Evolutionary conservation across 2,329 filamentous ascomycete species (phyloP), one percentile per base, ranked within the genome.

Genomic region (Myriosclerotinia curreyana): DNA sequence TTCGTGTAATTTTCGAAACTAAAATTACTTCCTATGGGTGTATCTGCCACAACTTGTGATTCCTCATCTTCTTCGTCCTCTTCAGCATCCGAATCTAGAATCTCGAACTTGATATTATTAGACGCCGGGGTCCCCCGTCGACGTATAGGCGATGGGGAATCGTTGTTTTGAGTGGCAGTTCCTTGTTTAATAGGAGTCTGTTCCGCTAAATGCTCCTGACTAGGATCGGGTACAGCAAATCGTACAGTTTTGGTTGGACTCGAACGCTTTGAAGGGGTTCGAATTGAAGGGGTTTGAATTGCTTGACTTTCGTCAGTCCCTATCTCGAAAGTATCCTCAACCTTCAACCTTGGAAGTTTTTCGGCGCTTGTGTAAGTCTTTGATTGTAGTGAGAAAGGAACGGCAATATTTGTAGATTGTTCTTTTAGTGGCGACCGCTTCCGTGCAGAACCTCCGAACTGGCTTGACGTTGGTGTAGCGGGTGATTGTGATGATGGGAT

Each of bases 401-500:
- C 71, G 15, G 71, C 66, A 28, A 60, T 64, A 61, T 73, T 74
- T 20, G 62, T 56, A 38, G 70, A 67, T 50, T 62, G 67, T 36
- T 72, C 69, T 49, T 64, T 68, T 2, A 74, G 54, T 15, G 68
- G 66, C 2, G 66, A 68, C 36, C 68, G 62, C 50, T 40, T 64
- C 52, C 49, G 59, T 20, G 56, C n/a, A 25, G 66, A 69, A 36
- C 62, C 58, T 66, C 60, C 54, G n/a, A 67, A 68, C 51, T 64
- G 67, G 11, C 69, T 49, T 15, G 71, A 73, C 11, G 70, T 20
- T 56, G 73, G 73, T 2, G 73, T 74, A 20, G 66, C 68, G 46
- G 73, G 73, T n/a, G 73, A 75, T 64, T 75, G 69, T 31, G 73
- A 74, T 9, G 73, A 74, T 25, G 73, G 73, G 14, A 75, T 73